Base-by-base conservation (phyloP, 1,139 yeast species). In the Taphrina sp. region DNA sequence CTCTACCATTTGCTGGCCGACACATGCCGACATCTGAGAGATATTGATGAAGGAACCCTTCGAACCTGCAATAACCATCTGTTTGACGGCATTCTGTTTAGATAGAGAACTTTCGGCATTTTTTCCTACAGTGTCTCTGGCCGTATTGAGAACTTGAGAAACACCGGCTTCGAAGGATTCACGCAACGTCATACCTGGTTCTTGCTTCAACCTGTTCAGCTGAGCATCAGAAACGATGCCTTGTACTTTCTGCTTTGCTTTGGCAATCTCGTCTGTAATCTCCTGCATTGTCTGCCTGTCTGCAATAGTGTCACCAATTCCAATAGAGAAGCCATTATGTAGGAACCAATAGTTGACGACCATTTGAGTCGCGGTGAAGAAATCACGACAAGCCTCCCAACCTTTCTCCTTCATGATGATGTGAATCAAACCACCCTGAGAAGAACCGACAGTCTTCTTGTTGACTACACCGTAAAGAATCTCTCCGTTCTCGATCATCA, bases 1-100 rank as follows among this genome's bases (percentile, higher is more conserved):
- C 75, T 92, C 98, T 46, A 94, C 98, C 74, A 95, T 92, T 71
- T 94, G 99, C 74, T 94, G 99, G 66, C 99, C 99, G 29, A 92
- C 99, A 85, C 98, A 92, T 5, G 99, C 99, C 47, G 97, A 89
- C 98, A 94, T 94, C 75, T 90, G 98, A 24, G 99, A 95, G 71
- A 94, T 92, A 71, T 94, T 94, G 71, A 94, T 94, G 71, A 90
- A 92, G 12, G 98, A 94, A 77, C 99, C 99, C 74, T 94, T 94
- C 28, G 99, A 94, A 69, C 99, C 99, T 12, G 98, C 92, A 62
- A 92, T 85, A 60, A 92, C 98, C 99, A 94, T 94, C 75, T 94
- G 98, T 70, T 94, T 94, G 65, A 94, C 98, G 68, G 90, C 92
- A 69, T 94, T 94, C 64, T 84, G 76, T 67, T 90, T 96, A 70